phyloP scores from a whole-genome alignment of 805 yeast species.

The Sugiyamaella floridensis region DNA sequence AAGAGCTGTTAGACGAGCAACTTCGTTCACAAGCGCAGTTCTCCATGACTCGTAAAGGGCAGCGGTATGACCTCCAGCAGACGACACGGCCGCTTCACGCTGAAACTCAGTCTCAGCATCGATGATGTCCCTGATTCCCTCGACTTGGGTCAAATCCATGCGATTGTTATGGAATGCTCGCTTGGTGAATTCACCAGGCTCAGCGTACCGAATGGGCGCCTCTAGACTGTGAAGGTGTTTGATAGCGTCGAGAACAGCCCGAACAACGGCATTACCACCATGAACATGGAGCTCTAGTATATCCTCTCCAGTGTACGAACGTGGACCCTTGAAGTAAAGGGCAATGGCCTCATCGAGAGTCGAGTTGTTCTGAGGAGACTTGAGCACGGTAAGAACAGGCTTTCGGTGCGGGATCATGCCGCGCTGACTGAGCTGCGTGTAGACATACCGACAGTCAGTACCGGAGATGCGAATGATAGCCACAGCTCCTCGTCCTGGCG shows the following conservation, averaged over 20 bases:
- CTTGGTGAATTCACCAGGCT: slow-evolving; percentile 85
- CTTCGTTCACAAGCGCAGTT: slow-evolving; percentile 49
- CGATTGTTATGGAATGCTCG: slow-evolving; percentile 81
- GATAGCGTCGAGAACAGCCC: slow-evolving; percentile 60
- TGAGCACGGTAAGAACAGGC: slow-evolving; percentile 55
- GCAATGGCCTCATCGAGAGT: slow-evolving; percentile 74
- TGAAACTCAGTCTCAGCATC: slow-evolving; percentile 93
- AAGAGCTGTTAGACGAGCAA: slow-evolving; percentile 76
- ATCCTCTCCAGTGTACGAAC: slow-evolving; percentile 90
- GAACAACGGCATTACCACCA: slow-evolving; percentile 84
- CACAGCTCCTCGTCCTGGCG: slow-evolving; percentile 74
- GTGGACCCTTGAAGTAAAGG: slow-evolving; percentile 62
- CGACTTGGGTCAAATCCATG: slow-evolving; percentile 81
- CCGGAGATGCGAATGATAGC: slow-evolving; percentile 85
- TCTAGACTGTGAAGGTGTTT: slow-evolving; percentile 29
- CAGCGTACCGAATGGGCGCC: slow-evolving; percentile 66
- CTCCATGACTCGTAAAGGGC: slow-evolving; percentile 60
- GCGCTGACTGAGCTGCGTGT: slow-evolving; percentile 38
- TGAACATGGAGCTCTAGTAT: slow-evolving; percentile 83
- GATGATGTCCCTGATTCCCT: slow-evolving; percentile 80
- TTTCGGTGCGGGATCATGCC: slow-evolving; percentile 36
- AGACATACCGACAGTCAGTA: slow-evolving; percentile 39
- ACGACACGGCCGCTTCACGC: slow-evolving; percentile 62
- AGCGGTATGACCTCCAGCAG: slow-evolving; percentile 65
- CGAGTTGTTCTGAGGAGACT: slow-evolving; percentile 30